These are phyloP conservation scores for Allium fistulosum DNA, from an alignment of 106 monocot species.

Conservation along the genomic window DNA sequence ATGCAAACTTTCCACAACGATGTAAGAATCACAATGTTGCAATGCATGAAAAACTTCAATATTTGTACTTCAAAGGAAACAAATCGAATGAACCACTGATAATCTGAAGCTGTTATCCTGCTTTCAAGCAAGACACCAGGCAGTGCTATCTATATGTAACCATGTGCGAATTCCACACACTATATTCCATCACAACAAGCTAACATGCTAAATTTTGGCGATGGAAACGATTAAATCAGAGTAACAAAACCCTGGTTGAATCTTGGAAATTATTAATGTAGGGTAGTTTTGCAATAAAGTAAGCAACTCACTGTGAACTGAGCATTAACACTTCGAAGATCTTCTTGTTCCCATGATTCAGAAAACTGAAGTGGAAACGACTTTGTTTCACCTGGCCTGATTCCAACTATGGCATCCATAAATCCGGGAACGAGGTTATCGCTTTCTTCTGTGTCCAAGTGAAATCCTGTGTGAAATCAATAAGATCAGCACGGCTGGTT, in stretches of 20 bases:
- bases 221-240: not conserved
- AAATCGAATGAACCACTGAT: not conserved
- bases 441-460: conserved; percentile 91
- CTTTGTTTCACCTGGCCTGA: conserved; percentile 80
- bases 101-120: too few species aligned
- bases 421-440: conserved; percentile 86
- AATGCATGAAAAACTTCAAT: too few species aligned
- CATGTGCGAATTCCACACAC: too few species aligned
- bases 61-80: not conserved
- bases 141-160: too few species aligned
- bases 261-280: not conserved
- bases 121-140: too few species aligned
- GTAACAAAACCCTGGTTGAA: not conserved
- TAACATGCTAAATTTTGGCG: too few species aligned
- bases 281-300: not conserved
- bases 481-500: not conserved
- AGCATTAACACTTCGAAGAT: conserved; percentile 67
- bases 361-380: conserved; percentile 79
- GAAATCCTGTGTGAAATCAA: conserved; percentile 45
- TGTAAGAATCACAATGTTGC: too few species aligned
- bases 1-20: too few species aligned
- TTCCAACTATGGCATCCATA: conserved; percentile 77
- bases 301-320: conserved; percentile 77
- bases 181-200: too few species aligned
- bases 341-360: conserved; percentile 90